phyloP scores from a whole-genome alignment of 331 rosid genomes.

The Cydonia oblonga region DNA sequence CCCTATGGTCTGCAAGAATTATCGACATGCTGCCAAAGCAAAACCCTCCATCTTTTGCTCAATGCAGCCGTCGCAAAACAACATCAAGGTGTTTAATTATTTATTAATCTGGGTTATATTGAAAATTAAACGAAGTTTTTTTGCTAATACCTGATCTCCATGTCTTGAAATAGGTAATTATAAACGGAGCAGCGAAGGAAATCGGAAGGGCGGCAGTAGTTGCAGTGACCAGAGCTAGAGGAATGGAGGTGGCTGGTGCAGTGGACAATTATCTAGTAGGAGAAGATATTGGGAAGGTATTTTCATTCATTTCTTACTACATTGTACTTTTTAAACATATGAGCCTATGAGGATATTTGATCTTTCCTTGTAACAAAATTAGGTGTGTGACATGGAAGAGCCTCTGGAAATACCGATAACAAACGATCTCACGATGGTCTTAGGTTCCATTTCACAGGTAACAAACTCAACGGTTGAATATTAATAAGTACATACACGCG shows the following conservation, averaged over 20 bases:
- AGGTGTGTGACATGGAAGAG: slow-evolving; percentile 81
- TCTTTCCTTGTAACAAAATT: neutral
- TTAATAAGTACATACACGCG: too few species aligned
- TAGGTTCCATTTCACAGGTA: slow-evolving; percentile 90
- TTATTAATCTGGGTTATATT: neutral
- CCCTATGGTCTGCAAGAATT: slow-evolving; percentile 18
- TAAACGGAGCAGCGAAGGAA: slow-evolving; percentile 86
- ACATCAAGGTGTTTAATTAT: slow-evolving; percentile 38
- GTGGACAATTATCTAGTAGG: slow-evolving; percentile 57
- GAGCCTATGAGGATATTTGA: neutral
- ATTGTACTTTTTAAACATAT: neutral
- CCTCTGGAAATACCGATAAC: slow-evolving; percentile 76
- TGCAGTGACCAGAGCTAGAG: slow-evolving; percentile 79
- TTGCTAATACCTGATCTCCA: neutral
- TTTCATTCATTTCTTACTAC: neutral
- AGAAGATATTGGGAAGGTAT: slow-evolving; percentile 71
- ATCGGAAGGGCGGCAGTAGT: slow-evolving; percentile 74
- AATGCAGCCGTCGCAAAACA: slow-evolving; percentile 35
- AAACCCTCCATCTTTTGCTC: slow-evolving; percentile 41
- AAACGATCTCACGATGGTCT: slow-evolving; percentile 76
- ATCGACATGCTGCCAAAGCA: slow-evolving; percentile 10
- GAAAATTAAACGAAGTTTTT: too few species aligned
- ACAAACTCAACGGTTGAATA: neutral
- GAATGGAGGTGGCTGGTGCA: slow-evolving; percentile 90
- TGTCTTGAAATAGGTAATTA: slow-evolving; percentile 36